Evolutionary conservation across 2,329 filamentous ascomycete species (phyloP).

Genomic region (Pyrenophora graminea): DNA sequence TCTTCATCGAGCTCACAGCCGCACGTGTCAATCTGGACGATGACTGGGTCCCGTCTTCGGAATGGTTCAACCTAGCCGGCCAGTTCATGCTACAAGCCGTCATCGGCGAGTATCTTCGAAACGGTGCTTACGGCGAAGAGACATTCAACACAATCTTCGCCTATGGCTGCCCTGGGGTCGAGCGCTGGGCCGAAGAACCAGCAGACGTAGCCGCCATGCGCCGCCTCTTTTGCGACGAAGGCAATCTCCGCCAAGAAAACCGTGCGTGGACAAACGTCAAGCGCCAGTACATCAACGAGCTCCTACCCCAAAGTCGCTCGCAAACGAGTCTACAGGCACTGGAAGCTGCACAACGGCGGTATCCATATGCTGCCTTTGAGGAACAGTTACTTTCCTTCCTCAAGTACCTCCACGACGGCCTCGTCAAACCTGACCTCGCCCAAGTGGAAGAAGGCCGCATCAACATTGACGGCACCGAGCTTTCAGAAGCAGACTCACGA

Average conservation of each 20-base stretch:
- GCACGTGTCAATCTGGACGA: slow-evolving; percentile 38
- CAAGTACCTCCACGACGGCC: slow-evolving; percentile 47
- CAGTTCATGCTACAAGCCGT: slow-evolving; percentile 57
- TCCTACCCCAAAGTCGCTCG: slow-evolving; percentile 10
- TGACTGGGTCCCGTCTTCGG: slow-evolving; percentile 41
- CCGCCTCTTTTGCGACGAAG: slow-evolving; percentile 43
- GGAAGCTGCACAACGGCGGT: slow-evolving; percentile 35
- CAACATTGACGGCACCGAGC: slow-evolving; percentile 37
- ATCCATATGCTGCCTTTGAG: slow-evolving; percentile 48
- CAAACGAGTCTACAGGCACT: slow-evolving; percentile 23
- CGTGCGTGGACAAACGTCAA: slow-evolving; percentile 46
- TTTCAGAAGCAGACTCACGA: slow-evolving; percentile 35
- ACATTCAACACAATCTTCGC: slow-evolving; percentile 51
- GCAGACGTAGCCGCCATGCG: slow-evolving; percentile 39
- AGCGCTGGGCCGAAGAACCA: slow-evolving; percentile 28
- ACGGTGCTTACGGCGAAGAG: slow-evolving; percentile 43
- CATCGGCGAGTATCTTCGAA: slow-evolving; percentile 54
- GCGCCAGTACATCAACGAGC: slow-evolving; percentile 38
- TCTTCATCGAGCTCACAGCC: slow-evolving; percentile 58
- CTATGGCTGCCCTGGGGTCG: slow-evolving; percentile 47
- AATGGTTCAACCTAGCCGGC: slow-evolving; percentile 53
- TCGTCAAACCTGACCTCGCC: slow-evolving; percentile 54
- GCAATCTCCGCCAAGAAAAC: slow-evolving; percentile 31
- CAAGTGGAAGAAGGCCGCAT: slow-evolving; percentile 57
- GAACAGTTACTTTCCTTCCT: slow-evolving; percentile 49